These are phyloP conservation scores for Phoma sp. DNA, from an alignment of 2,329 filamentous ascomycete genomes.

Conservation along the genomic window DNA sequence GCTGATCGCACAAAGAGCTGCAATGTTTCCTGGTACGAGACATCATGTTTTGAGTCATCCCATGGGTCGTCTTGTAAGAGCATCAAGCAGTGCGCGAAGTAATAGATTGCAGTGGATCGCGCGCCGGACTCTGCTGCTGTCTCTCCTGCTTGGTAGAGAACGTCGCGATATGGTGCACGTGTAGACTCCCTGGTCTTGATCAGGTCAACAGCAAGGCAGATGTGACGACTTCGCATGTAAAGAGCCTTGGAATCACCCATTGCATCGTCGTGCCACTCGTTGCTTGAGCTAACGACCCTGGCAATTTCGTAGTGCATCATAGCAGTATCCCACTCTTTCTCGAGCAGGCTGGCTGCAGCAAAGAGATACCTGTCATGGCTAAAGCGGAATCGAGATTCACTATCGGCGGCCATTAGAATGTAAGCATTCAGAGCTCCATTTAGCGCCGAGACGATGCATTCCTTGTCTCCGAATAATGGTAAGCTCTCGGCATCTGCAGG, in stretches of 20 bases:
- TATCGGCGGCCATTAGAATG: conserved; percentile 79
- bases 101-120: conserved; percentile 79
- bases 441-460: conserved; percentile 78
- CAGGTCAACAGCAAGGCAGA: conserved; percentile 76
- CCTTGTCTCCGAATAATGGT: conserved; percentile 60
- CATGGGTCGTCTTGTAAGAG: conserved; percentile 83
- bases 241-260: conserved; percentile 56
- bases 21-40: conserved; percentile 84
- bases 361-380: conserved; percentile 86
- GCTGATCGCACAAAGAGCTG: conserved; percentile 73
- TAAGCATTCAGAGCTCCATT: conserved; percentile 81
- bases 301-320: conserved; percentile 90
- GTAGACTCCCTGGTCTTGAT: conserved; percentile 69
- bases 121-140: conserved; percentile 82
- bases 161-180: conserved; percentile 71
- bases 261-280: conserved; percentile 60
- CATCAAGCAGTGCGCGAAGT: conserved; percentile 75
- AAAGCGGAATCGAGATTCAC: conserved; percentile 85
- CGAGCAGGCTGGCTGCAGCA: conserved; percentile 66
- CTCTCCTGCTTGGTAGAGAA: conserved; percentile 80
- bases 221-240: conserved; percentile 79
- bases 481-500: conserved; percentile 51
- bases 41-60: conserved; percentile 71
- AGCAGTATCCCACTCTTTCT: conserved; percentile 60
- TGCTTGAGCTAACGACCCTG: conserved; percentile 77